Percentiles rank a stretch among this genome's conserved stretches.
Evolutionary conservation across 306 rosid genomes (phyloP).

Genomic region (Castanopsis chinensis): DNA sequence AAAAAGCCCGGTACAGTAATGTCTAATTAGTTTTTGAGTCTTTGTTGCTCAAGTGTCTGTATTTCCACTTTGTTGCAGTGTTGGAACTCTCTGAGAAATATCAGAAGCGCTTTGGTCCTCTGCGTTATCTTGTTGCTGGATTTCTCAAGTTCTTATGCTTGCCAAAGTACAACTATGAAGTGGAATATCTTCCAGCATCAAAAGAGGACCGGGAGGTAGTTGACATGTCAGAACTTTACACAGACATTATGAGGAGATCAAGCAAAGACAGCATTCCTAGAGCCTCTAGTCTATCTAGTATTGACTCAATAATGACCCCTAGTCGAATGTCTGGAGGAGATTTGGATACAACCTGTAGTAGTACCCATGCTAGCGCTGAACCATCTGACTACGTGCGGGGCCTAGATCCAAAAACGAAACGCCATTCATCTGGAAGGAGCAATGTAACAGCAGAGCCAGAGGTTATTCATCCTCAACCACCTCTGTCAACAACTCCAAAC

Average conservation of each 20-base stretch:
- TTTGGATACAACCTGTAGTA: slow-evolving; percentile 62
- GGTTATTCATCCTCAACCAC: slow-evolving; percentile 89
- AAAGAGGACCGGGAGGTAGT: slow-evolving; percentile 73
- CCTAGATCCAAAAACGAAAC: slow-evolving; percentile 89
- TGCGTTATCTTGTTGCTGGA: slow-evolving; percentile 97
- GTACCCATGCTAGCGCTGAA: slow-evolving; percentile 83
- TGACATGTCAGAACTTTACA: slow-evolving; percentile 83
- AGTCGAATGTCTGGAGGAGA: slow-evolving; percentile 92
- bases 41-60: slow-evolving; percentile 7
- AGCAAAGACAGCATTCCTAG: slow-evolving; percentile 88
- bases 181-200: slow-evolving; percentile 87
- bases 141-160: slow-evolving; percentile 90
- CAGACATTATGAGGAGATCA: slow-evolving; percentile 84
- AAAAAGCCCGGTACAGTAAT: not conserved
- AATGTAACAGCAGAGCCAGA: slow-evolving; percentile 85
- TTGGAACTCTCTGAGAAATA: slow-evolving; percentile 94
- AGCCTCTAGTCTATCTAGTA: slow-evolving; percentile 99
- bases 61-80: slow-evolving; percentile 52
- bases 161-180: slow-evolving; percentile 88
- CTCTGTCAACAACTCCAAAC: slow-evolving; percentile 91
- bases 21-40: not conserved
- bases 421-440: slow-evolving; percentile 77
- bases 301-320: slow-evolving; percentile 97
- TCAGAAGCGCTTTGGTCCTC: slow-evolving; percentile 95
- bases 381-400: slow-evolving; percentile 98